These are phyloP conservation scores for Kuraishia cidri DNA, from an alignment of 805 yeast genomes.

Conservation along the genomic window DNA sequence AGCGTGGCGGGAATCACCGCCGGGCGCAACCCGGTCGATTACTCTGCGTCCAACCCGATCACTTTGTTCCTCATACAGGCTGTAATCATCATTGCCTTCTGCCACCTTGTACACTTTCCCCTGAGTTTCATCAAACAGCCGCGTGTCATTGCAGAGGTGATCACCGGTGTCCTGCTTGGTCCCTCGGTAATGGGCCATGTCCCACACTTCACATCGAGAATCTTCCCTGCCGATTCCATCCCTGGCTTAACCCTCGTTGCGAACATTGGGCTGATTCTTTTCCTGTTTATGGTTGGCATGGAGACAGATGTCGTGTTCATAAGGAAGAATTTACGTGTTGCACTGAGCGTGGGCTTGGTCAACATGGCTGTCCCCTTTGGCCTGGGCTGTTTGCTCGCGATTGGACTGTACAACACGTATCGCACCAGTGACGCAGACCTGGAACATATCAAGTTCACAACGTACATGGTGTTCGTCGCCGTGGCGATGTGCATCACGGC, in stretches of 20 bases:
- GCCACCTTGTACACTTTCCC: slow-evolving; percentile 55
- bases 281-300: slow-evolving; percentile 69
- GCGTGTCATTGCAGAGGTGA: slow-evolving; percentile 73
- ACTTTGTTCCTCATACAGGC: slow-evolving; percentile 68
- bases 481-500: slow-evolving; percentile 83
- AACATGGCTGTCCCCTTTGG: slow-evolving; percentile 79
- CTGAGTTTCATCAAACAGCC: slow-evolving; percentile 62
- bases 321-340: slow-evolving; percentile 48
- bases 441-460: slow-evolving; percentile 47
- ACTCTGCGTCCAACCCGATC: slow-evolving; percentile 48
- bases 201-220: slow-evolving; percentile 53
- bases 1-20: slow-evolving; percentile 64
- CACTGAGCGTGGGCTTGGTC: slow-evolving; percentile 58
- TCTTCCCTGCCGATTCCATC: slow-evolving; percentile 57
- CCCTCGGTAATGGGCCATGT: slow-evolving; percentile 69
- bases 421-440: slow-evolving; percentile 20
- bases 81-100: slow-evolving; percentile 46
- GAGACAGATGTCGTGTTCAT: slow-evolving; percentile 69
- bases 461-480: slow-evolving; percentile 73
- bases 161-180: slow-evolving; percentile 68
- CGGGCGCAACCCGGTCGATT: slow-evolving; percentile 63
- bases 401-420: slow-evolving; percentile 57
- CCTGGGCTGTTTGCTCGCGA: slow-evolving; percentile 63
- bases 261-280: slow-evolving; percentile 65
- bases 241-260: slow-evolving; percentile 62